phyloP scores from a whole-genome alignment of 176 grass and related monocot species.

The Oryza nivara region DNA sequence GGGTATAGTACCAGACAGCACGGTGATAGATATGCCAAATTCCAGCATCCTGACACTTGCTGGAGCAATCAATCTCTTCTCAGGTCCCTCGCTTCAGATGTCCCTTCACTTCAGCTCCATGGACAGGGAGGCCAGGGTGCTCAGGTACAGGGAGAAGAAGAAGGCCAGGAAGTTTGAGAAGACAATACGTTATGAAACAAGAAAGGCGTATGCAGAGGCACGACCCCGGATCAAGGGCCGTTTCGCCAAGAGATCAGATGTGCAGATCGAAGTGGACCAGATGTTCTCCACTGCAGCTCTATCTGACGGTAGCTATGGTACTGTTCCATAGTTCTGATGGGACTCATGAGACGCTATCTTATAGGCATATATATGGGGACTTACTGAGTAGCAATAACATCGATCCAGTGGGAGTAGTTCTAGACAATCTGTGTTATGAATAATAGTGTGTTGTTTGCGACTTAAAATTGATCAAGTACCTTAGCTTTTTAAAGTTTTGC shows the following conservation, averaged over 20 bases:
- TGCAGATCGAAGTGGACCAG: slow-evolving; percentile 59
- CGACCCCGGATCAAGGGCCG: slow-evolving; percentile 70
- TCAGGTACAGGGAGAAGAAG: slow-evolving; percentile 84
- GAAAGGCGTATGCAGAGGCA: slow-evolving; percentile 61
- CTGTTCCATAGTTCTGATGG: slow-evolving; percentile 56
- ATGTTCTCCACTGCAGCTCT: slow-evolving; percentile 58
- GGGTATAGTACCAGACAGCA: slow-evolving; percentile 63
- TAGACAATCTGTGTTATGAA: slow-evolving; percentile 28
- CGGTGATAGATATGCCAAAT: slow-evolving; percentile 51
- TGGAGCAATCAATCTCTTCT: slow-evolving; percentile 45
- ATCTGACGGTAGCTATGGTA: slow-evolving; percentile 50
- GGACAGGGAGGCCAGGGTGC: slow-evolving; percentile 74
- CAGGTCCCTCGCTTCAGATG: slow-evolving; percentile 46
- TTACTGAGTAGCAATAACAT: slow-evolving; percentile 11
- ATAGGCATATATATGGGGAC: slow-evolving; percentile 2
- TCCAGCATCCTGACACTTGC: slow-evolving; percentile 32
- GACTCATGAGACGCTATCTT: background rate
- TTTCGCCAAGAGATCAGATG: slow-evolving; percentile 56
- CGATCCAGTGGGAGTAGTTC: slow-evolving; percentile 19
- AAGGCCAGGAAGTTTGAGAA: slow-evolving; percentile 77
- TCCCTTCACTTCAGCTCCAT: slow-evolving; percentile 46
- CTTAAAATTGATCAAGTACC: slow-evolving; percentile 6
- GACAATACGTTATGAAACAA: slow-evolving; percentile 68
- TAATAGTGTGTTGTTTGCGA: slow-evolving; percentile 20
- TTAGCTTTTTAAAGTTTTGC: slow-evolving; percentile 9